Evolutionary conservation across 148 eudicot genomes (phyloP).

Genomic region (Chenopodium suecicum): DNA sequence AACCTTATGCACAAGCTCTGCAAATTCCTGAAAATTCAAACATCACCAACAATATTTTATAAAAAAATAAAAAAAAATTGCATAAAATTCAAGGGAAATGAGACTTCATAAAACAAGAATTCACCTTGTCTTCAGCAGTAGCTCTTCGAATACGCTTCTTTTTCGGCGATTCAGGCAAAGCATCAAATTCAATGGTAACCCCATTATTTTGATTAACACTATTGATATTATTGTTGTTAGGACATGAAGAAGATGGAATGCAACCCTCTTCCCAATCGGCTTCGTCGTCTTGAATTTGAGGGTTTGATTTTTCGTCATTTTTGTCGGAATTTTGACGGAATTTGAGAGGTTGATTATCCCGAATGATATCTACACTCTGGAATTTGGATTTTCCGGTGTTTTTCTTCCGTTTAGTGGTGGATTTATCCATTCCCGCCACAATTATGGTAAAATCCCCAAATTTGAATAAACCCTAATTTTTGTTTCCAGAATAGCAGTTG

Average conservation of each 20-base stretch:
- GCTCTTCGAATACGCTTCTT: constrained; percentile 64
- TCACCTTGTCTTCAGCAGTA: constrained; percentile 90
- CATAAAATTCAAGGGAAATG: background rate
- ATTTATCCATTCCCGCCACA: constrained; percentile 29
- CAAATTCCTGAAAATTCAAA: constrained; percentile 54
- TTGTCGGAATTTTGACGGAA: constrained; percentile 14
- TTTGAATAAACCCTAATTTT: constrained; percentile 22
- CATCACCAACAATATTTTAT: background rate
- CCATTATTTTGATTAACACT: constrained; percentile 25
- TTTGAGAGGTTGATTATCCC: constrained; percentile 31
- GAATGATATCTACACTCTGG: constrained; percentile 24
- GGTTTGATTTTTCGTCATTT: background rate
- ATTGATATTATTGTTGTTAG: constrained; percentile 16
- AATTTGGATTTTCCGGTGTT: constrained; percentile 17
- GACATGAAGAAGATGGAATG: constrained; percentile 30
- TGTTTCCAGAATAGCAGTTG: no score
- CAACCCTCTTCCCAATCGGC: constrained; percentile 85
- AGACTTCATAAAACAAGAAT: background rate
- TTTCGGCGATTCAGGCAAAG: constrained; percentile 51
- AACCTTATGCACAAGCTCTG: constrained; percentile 86
- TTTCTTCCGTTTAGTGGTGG: constrained; percentile 13
- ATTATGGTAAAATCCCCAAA: background rate
- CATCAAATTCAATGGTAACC: constrained; percentile 70
- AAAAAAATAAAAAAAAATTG: no score
- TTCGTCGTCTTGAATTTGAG: constrained; percentile 36